phyloP scores from a whole-genome alignment of 2,329 filamentous ascomycete genomes.

The Reticulascus tulasneorum region DNA sequence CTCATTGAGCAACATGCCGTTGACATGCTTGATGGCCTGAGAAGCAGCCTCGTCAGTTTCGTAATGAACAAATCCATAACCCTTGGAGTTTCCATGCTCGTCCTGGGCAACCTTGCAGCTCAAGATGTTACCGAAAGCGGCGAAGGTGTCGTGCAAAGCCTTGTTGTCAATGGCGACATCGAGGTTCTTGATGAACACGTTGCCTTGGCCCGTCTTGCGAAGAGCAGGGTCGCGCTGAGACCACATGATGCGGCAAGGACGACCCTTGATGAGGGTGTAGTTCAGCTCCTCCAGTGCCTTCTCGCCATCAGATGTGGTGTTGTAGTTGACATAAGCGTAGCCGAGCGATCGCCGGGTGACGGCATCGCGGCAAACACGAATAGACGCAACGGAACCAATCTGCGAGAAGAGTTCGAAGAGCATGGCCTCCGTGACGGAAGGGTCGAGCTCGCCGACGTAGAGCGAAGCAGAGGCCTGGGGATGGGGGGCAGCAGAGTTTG shows the following conservation, averaged over 20 bases:
- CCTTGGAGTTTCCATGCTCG: constrained; percentile 94
- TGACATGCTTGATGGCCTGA: constrained; percentile 98
- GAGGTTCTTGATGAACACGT: constrained; percentile 99
- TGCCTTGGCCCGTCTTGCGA: constrained; percentile 98
- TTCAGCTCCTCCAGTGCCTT: constrained; percentile 98
- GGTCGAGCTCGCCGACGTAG: constrained; percentile 97
- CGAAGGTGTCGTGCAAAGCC: constrained; percentile 98
- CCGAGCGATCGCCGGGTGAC: constrained; percentile 97
- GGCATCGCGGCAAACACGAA: constrained; percentile 98
- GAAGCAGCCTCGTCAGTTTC: constrained; percentile 96
- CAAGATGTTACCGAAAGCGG: constrained; percentile 97
- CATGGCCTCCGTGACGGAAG: constrained; percentile 98
- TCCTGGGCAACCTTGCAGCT: constrained; percentile 99
- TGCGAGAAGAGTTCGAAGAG: constrained; percentile 99
- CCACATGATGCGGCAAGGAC: constrained; percentile 99
- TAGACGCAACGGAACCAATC: constrained; percentile 97
- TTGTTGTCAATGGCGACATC: constrained; percentile 99
- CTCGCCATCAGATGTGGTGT: constrained; percentile 92
- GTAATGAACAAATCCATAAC: constrained; percentile 99
- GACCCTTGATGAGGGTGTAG: constrained; percentile 99
- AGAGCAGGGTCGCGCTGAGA: constrained; percentile 98
- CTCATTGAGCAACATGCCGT: constrained; percentile 99
- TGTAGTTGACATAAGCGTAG: constrained; percentile 99
- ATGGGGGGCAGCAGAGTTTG: constrained; percentile 69
- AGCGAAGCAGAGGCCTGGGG: constrained; percentile 95